A percentile compares a stretch with the other conserved stretches of the same genome.
Evolutionary conservation across 345 rosid genomes (phyloP).

Genomic region (rapeseed (Brassica napus)): DNA sequence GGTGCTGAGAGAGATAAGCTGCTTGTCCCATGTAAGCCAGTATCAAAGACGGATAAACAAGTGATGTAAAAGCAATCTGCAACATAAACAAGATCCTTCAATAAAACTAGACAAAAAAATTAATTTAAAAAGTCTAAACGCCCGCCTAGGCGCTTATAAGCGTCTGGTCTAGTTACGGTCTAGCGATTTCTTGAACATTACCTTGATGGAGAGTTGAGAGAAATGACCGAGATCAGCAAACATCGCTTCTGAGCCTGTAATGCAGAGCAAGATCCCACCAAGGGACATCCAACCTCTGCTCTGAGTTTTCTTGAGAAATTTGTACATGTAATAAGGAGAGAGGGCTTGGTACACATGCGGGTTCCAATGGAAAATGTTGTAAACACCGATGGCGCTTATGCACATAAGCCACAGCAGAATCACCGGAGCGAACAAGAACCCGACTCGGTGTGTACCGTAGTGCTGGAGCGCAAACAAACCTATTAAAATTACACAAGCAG

Average conservation of each 20-base stretch:
- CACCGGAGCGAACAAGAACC: constrained; percentile 87
- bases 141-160: neutral
- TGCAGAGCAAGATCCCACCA: constrained; percentile 85
- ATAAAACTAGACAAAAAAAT: neutral
- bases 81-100: constrained; percentile 7
- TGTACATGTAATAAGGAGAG: constrained; percentile 78
- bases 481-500: constrained; percentile 73
- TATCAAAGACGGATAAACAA: constrained; percentile 89
- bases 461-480: constrained; percentile 91
- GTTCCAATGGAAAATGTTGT: constrained; percentile 79
- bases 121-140: neutral
- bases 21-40: constrained; percentile 99
- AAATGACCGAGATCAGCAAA: constrained; percentile 97
- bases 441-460: constrained; percentile 86
- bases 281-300: constrained; percentile 85
- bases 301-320: constrained; percentile 76
- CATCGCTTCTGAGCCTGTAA: constrained; percentile 96
- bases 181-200: constrained; percentile 10
- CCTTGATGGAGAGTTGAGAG: constrained; percentile 86
- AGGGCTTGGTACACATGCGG: constrained; percentile 85
- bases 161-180: neutral
- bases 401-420: constrained; percentile 75
- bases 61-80: constrained; percentile 85
- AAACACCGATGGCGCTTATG: constrained; percentile 74
- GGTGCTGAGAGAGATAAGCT: constrained; percentile 78